Percentiles rank a stretch among this genome's conserved stretches.
These are phyloP conservation scores for Phlyctochytrium arcticum DNA, from an alignment of 192 early-diverging fungal genomes.

Conservation along the genomic window DNA sequence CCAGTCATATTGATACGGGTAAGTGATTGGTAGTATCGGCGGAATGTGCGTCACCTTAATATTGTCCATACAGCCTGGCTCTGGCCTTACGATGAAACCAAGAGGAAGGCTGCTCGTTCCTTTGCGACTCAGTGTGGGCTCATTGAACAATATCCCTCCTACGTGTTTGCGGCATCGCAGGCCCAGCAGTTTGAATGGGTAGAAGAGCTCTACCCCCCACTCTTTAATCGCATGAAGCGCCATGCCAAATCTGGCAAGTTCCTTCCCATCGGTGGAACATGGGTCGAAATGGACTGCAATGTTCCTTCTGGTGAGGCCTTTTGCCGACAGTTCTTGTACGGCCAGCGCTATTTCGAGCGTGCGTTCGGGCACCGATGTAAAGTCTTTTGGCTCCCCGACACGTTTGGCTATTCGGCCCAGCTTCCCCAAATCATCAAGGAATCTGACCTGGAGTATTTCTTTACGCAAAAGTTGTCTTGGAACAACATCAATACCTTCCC, in stretches of 20 bases:
- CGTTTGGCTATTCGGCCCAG: constrained; percentile 81
- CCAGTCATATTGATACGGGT: constrained; percentile 64
- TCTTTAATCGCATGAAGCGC: constrained; percentile 74
- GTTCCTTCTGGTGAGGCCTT: constrained; percentile 94
- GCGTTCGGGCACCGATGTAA: constrained; percentile 39
- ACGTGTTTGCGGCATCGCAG: constrained; percentile 90
- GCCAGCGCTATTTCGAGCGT: constrained; percentile 81
- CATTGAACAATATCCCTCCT: constrained; percentile 85
- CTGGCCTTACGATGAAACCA: constrained; percentile 98
- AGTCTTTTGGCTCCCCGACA: constrained; percentile 94
- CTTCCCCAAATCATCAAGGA: constrained; percentile 86
- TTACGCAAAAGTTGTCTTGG: constrained; percentile 99
- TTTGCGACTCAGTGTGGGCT: constrained; percentile 46
- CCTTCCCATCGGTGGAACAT: constrained; percentile 90
- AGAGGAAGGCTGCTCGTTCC: constrained; percentile 65
- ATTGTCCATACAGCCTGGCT: constrained; percentile 85
- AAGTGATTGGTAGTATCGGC: neutral
- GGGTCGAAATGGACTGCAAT: constrained; percentile 99
- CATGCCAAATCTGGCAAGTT: constrained; percentile 74
- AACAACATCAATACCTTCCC: constrained; percentile 99
- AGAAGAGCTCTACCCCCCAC: constrained; percentile 70
- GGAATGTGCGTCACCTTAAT: no score
- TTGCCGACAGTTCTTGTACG: constrained; percentile 90
- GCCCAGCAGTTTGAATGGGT: constrained; percentile 98
- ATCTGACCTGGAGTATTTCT: constrained; percentile 82